Conservation (phyloP, 106 monocot species). For the Xerophyta viscosa region DNA sequence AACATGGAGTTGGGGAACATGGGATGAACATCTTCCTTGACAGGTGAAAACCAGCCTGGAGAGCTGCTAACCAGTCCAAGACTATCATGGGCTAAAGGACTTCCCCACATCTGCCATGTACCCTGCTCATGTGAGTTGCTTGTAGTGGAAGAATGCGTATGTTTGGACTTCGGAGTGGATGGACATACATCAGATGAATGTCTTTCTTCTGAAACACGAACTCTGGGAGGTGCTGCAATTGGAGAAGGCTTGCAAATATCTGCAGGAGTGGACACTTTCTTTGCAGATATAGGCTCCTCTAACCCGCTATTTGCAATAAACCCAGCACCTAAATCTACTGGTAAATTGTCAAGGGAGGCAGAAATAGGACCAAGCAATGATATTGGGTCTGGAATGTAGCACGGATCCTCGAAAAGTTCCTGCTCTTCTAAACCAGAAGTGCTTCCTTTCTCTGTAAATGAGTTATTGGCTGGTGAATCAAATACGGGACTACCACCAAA, state of each 20-base stretch:
- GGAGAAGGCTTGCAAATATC: slow-evolving; percentile 65
- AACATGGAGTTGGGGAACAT: slow-evolving; percentile 15
- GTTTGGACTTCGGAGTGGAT: slow-evolving; percentile 12
- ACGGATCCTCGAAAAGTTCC: slow-evolving; percentile 81
- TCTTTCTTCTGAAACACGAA: slow-evolving; percentile 34
- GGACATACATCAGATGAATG: slow-evolving; percentile 13
- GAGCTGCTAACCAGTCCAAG: slow-evolving; percentile 48
- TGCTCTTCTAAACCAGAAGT: slow-evolving; percentile 39
- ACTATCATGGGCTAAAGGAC: slow-evolving; percentile 49
- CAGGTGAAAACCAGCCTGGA: slow-evolving; percentile 33
- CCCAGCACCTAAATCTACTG: slow-evolving; percentile 43
- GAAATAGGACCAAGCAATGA: slow-evolving; percentile 60
- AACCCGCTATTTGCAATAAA: slow-evolving; percentile 24
- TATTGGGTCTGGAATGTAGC: slow-evolving; percentile 65
- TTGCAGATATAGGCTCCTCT: slow-evolving; percentile 23
- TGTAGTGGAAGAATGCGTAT: slow-evolving; percentile 21
- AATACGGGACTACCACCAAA: slow-evolving; percentile 5
- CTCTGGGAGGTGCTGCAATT: slow-evolving; percentile 66
- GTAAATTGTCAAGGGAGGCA: slow-evolving; percentile 64
- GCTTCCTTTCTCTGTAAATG: slow-evolving; percentile 25
- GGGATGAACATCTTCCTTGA: slow-evolving; percentile 27
- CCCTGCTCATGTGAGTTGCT: slow-evolving; percentile 31
- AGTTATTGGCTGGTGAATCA: slow-evolving; percentile 5
- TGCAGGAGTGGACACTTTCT: slow-evolving; percentile 19
- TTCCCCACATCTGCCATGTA: slow-evolving; percentile 89